Percentiles rank a stretch among this genome's conserved stretches.
phyloP scores from a whole-genome alignment of 1,284 basidiomycete genomes.

The Gomphus sp. region DNA sequence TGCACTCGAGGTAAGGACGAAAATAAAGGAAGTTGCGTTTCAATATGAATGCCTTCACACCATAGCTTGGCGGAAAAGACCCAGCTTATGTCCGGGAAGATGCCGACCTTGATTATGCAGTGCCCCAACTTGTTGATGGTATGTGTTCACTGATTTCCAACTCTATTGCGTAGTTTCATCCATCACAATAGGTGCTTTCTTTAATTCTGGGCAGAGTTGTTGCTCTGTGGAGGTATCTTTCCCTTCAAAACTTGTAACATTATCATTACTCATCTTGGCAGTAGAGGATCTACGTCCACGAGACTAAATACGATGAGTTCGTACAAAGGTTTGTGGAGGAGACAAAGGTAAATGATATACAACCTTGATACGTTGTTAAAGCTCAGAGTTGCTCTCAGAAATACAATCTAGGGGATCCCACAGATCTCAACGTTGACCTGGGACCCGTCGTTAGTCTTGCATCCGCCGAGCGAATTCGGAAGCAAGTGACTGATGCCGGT shows the following conservation, averaged over 20 bases:
- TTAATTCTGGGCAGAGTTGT: constrained; percentile 93
- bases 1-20: constrained; percentile 50
- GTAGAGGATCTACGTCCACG: constrained; percentile 91
- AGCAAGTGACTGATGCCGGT: constrained; percentile 82
- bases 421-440: constrained; percentile 60
- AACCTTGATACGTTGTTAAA: neutral
- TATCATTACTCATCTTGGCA: constrained; percentile 7
- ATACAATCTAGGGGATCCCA: constrained; percentile 85
- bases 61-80: constrained; percentile 90
- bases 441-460: constrained; percentile 88
- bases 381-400: constrained; percentile 27
- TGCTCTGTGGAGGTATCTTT: constrained; percentile 66
- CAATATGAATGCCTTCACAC: neutral
- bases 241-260: neutral
- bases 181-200: constrained; percentile 61
- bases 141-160: constrained; percentile 12
- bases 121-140: constrained; percentile 86
- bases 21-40: neutral
- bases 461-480: constrained; percentile 75
- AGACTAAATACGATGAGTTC: constrained; percentile 74
- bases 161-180: neutral
- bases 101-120: constrained; percentile 78
- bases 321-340: constrained; percentile 67
- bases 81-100: constrained; percentile 89
- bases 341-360: constrained; percentile 45